Evolutionary conservation across 2,329 filamentous ascomycete genomes (phyloP).

Genomic region (Zymoseptoria pseudotritici): DNA sequence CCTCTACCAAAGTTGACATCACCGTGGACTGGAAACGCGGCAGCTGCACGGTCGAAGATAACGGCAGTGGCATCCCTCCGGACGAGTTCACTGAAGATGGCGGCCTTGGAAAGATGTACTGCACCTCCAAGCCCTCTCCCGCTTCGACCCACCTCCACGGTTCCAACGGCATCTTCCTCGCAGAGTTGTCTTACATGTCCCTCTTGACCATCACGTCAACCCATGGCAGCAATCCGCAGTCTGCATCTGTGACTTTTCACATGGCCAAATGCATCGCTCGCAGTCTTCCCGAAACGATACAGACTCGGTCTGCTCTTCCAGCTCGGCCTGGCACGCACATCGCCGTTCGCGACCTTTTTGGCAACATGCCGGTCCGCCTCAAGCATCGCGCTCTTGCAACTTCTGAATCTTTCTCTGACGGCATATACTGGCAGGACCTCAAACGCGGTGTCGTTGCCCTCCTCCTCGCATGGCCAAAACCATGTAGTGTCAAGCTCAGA

Average conservation of each 20-base stretch:
- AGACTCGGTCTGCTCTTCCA: background rate
- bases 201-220: slow-evolving; percentile 70
- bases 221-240: slow-evolving; percentile 50
- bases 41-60: slow-evolving; percentile 72
- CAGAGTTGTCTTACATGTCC: slow-evolving; percentile 68
- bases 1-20: slow-evolving; percentile 60
- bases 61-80: slow-evolving; percentile 70
- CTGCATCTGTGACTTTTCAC: slow-evolving; percentile 62
- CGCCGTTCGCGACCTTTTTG: slow-evolving; percentile 73
- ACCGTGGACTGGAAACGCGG: slow-evolving; percentile 68
- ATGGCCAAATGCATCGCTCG: slow-evolving; percentile 60
- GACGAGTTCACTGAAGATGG: slow-evolving; percentile 64
- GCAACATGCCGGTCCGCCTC: slow-evolving; percentile 81
- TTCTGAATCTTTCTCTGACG: slow-evolving; percentile 45
- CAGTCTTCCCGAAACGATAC: slow-evolving; percentile 42
- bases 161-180: slow-evolving; percentile 64
- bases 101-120: slow-evolving; percentile 58
- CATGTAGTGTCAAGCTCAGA: slow-evolving; percentile 51
- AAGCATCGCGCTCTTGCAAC: slow-evolving; percentile 60
- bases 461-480: slow-evolving; percentile 60
- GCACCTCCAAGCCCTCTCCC: slow-evolving; percentile 63
- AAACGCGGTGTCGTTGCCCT: slow-evolving; percentile 54
- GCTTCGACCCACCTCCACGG: slow-evolving; percentile 50
- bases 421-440: slow-evolving; percentile 60
- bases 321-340: slow-evolving; percentile 59